Evolutionary conservation across 2,329 filamentous ascomycete species (phyloP).

Genomic region (Ophiostoma fasciatum): DNA sequence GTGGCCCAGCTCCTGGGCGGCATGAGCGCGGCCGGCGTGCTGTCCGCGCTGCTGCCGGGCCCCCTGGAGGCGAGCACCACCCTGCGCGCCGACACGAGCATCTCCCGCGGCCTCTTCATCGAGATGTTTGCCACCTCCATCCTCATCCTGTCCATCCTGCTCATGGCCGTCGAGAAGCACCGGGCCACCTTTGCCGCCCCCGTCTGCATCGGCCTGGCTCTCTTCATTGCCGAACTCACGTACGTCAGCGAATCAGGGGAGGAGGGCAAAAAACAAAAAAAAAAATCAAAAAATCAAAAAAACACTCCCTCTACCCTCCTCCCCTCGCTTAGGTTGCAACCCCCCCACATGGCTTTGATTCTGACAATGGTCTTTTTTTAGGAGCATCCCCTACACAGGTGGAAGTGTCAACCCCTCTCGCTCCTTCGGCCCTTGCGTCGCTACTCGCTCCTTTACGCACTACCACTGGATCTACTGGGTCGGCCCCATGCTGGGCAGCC

Average conservation of each 20-base stretch:
- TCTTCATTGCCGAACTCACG: conserved; percentile 44
- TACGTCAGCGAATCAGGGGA: too few relatives aligned
- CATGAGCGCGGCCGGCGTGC: conserved; percentile 43
- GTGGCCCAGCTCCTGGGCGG: conserved; percentile 42
- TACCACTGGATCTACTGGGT: conserved; percentile 43
- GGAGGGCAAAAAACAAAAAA: too few relatives aligned
- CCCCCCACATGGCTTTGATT: neutral
- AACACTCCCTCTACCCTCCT: too few relatives aligned
- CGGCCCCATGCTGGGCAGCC: conserved; percentile 33
- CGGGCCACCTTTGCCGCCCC: conserved; percentile 57
- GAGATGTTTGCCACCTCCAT: conserved; percentile 52
- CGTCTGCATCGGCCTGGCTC: conserved; percentile 53
- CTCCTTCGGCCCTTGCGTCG: conserved; percentile 33
- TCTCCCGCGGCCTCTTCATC: conserved; percentile 47
- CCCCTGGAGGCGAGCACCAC: conserved; percentile 37
- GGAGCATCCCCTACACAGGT: conserved; percentile 30
- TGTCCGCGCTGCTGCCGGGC: conserved; percentile 43
- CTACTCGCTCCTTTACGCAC: conserved; percentile 23
- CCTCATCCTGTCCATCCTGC: conserved; percentile 49
- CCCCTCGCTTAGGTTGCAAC: too few relatives aligned
- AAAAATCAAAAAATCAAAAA: too few relatives aligned
- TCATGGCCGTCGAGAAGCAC: conserved; percentile 61
- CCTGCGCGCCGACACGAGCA: conserved; percentile 34
- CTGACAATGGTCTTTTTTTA: neutral
- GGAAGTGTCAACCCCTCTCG: conserved; percentile 36